A percentile compares a stretch with the other conserved stretches of the same genome.
Conservation (phyloP, 2,329 filamentous ascomycete species). For the Fusarium poae region DNA sequence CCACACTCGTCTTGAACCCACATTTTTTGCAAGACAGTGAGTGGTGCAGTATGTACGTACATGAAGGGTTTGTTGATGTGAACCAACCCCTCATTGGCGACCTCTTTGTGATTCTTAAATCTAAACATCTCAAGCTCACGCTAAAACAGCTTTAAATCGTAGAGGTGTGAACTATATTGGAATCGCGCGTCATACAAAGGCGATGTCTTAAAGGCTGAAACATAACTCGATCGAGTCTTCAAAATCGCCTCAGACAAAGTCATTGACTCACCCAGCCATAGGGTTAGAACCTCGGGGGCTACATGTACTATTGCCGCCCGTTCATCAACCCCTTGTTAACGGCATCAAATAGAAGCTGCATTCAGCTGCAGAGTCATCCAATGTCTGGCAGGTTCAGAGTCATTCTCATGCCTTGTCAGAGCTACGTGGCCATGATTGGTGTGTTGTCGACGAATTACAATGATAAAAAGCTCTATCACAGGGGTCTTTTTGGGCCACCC, state of each 20-base stretch:
- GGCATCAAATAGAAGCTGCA: slow-evolving; percentile 27
- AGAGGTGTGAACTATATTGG: neutral
- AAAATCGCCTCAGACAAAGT: slow-evolving; percentile 22
- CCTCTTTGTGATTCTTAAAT: neutral
- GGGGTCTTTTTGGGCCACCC: slow-evolving; percentile 18
- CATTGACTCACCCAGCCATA: slow-evolving; percentile 16
- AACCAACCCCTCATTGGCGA: neutral
- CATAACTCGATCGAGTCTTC: slow-evolving; percentile 12
- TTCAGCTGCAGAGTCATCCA: slow-evolving; percentile 29
- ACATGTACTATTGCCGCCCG: slow-evolving; percentile 20
- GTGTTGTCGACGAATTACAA: slow-evolving; percentile 31
- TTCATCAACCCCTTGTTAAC: neutral
- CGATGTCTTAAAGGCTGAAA: slow-evolving; percentile 18
- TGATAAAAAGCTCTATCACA: slow-evolving; percentile 17
- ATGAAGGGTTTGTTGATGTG: neutral
- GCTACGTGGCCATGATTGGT: slow-evolving; percentile 29
- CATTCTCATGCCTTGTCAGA: slow-evolving; percentile 21
- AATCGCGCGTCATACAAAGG: slow-evolving; percentile 15
- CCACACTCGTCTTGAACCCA: neutral
- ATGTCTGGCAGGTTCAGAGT: slow-evolving; percentile 14
- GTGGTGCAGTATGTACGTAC: neutral
- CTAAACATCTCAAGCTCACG: neutral
- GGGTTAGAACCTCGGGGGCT: neutral
- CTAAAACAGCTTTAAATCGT: neutral
- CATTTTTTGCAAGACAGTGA: neutral